Base-by-base conservation (phyloP, 768 basidiomycete genomes). In the Tricholoma bakamatsutake region DNA sequence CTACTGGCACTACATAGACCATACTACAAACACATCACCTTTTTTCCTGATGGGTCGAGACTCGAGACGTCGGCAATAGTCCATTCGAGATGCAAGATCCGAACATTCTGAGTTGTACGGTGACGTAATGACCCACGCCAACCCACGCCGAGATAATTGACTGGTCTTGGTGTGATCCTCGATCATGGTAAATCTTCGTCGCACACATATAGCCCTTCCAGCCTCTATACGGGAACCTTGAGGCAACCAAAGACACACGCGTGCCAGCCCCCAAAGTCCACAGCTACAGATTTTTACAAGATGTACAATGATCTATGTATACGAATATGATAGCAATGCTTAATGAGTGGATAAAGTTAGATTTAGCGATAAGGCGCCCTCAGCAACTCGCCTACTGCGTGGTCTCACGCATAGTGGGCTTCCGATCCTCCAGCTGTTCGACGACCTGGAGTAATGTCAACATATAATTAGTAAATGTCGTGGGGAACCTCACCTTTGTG, bases 371-470 rank as follows among this genome's bases (percentile, higher is more conserved):
- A 48, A 17, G 31, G 15, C 31, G n/a, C 6, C 6, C 6, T 15
- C 17, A 42, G 13, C 17, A 28, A 27, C 12, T 31, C 5, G 9
- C 30, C 40, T 51, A 56, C 17, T 56, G 55, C 5, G 55, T 56
- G 13, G 53, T 34, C 43, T 39, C 40, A 30, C 40, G 54, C 21
- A 45, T 43, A 12, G 13, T 30, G 15, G 56, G 56, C 13, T 21
- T 34, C 3, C 51, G 45, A 53, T 53, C 56, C 7, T 53, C 52
- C 18, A 53, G 12, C 18, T 51, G 51, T 30, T 57, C 56, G 6
- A 57, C 43, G n/a, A 57, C 51, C 56, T 57, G 9, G 11, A 47
- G 3, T 28, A 33, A n/a, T 21, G 28, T 55, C 28, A 55, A 43
- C 6, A 6, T 3, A 37, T n/a, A 42, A 11, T 18, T 21, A 2